These are phyloP conservation scores for Paramecium pentaurelia DNA, from an alignment of 73 alveolate species.

Conservation along the genomic window DNA sequence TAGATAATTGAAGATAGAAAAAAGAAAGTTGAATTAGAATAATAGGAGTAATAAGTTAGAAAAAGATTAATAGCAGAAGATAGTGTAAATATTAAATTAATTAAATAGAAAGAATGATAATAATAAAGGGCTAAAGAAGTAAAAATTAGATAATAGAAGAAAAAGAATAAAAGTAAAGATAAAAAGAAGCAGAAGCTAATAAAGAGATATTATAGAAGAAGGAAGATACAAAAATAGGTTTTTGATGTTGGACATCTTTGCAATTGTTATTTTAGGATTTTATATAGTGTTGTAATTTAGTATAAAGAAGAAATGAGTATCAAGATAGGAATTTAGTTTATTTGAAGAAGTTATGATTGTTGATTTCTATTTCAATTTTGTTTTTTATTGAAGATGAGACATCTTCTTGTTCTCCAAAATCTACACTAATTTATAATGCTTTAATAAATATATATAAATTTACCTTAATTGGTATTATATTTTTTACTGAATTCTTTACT, in stretches of 20 bases:
- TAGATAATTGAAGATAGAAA: not conserved
- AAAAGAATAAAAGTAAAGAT: not conserved
- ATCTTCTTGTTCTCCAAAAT: not conserved
- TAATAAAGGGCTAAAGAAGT: not conserved
- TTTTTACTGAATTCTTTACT: not conserved
- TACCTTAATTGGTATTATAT: not conserved
- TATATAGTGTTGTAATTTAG: not conserved
- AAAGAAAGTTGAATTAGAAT: not conserved
- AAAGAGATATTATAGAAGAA: not conserved
- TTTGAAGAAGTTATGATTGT: not conserved
- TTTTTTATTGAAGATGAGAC: not conserved
- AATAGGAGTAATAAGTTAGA: not conserved
- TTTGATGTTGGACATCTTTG: not conserved
- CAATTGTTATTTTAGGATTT: not conserved
- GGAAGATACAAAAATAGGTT: not conserved
- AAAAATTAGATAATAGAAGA: not conserved
- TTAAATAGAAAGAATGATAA: not conserved
- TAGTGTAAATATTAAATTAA: not conserved
- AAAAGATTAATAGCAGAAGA: not conserved
- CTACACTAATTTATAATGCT: not conserved
- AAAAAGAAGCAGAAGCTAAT: not conserved
- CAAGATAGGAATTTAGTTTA: constrained; percentile 5
- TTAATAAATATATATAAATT: not conserved
- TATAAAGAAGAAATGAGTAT: constrained; percentile 20
- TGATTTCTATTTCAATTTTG: not conserved